These are phyloP conservation scores for Mortierella sp. DNA, from an alignment of 371 early-diverging fungal species.

Conservation along the genomic window DNA sequence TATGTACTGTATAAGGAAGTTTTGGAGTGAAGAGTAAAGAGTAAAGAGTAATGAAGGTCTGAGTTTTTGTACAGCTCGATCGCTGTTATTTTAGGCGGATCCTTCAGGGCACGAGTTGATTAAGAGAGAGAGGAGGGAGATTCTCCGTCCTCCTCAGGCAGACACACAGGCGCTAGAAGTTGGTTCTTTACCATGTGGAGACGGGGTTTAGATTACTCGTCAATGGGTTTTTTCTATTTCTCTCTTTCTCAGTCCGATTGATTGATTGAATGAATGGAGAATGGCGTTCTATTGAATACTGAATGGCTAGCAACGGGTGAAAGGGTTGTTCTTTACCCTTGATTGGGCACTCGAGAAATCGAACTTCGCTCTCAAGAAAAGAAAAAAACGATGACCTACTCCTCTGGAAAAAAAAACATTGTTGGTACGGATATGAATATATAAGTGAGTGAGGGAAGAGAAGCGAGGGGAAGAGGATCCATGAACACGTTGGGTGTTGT, in stretches of 20 bases:
- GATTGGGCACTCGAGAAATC: not conserved
- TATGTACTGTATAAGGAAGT: not conserved
- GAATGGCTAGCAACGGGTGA: not conserved
- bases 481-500: not conserved
- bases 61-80: not conserved
- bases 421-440: not conserved
- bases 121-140: not conserved
- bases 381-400: not conserved
- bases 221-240: not conserved
- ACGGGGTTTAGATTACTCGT: not conserved
- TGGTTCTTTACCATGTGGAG: conserved; percentile 7
- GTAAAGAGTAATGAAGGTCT: not conserved
- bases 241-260: not conserved
- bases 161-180: not conserved
- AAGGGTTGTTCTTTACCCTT: not conserved
- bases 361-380: not conserved
- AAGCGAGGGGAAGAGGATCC: not conserved
- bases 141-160: not conserved
- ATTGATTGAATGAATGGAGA: not conserved
- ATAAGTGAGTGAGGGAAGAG: not conserved
- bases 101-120: not conserved
- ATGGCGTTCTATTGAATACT: not conserved
- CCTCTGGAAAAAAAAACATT: no score
- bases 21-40: not conserved
- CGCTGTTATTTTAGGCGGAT: not conserved